phyloP scores from a whole-genome alignment of 306 rosid species.

The Hippophae gyantsensis region DNA sequence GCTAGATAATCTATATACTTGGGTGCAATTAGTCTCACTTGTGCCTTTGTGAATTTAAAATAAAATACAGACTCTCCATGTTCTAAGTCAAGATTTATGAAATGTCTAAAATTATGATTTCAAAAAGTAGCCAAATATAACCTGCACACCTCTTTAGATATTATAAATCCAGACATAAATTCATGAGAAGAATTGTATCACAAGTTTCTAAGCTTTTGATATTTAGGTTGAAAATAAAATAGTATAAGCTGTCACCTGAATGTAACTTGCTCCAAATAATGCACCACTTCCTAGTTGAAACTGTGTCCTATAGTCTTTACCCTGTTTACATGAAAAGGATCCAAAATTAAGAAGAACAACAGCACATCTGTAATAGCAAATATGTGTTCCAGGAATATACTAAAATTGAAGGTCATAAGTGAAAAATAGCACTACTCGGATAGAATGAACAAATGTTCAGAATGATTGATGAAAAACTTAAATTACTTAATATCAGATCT shows the following conservation, averaged over 20 bases:
- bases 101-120: too few species aligned
- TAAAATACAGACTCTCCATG: background rate
- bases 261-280: conserved; percentile 86
- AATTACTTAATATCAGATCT: too few species aligned
- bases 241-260: conserved; percentile 50
- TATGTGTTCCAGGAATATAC: background rate
- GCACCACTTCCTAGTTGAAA: conserved; percentile 96
- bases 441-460: too few species aligned
- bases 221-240: background rate
- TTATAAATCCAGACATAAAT: too few species aligned
- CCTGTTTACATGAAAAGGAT: conserved; percentile 38
- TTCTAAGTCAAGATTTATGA: too few species aligned
- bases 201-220: background rate
- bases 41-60: too few species aligned
- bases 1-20: background rate
- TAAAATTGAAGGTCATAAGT: background rate
- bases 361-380: background rate
- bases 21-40: background rate
- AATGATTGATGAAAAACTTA: too few species aligned
- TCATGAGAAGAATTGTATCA: too few species aligned
- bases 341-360: background rate
- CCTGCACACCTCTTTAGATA: too few species aligned
- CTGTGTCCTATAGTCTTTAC: conserved; percentile 72
- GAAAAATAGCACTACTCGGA: background rate
- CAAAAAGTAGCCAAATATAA: too few species aligned